Percentiles rank a stretch among this genome's conserved stretches.
Conservation (phyloP, 139 green algal genomes). For the Tetradesmus obliquus region DNA sequence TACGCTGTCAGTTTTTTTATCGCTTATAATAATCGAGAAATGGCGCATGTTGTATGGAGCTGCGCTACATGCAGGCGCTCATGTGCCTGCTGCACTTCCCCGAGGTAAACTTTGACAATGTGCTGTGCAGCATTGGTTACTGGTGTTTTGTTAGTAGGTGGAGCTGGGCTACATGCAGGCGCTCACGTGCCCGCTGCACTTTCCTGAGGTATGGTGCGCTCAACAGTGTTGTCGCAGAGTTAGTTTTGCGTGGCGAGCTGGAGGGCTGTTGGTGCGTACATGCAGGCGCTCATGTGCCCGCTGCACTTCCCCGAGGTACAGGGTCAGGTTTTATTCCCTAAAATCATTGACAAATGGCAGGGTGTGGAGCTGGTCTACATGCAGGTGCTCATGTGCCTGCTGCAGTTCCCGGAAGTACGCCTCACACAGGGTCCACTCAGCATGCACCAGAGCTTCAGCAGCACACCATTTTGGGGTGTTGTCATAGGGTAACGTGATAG, state of each 20-base stretch:
- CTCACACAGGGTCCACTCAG: too few relatives aligned
- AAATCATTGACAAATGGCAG: neutral
- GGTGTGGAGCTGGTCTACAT: slow-evolving; percentile 83
- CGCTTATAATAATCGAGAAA: neutral
- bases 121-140: too few relatives aligned
- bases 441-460: too few relatives aligned
- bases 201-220: slow-evolving; percentile 75
- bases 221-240: too few relatives aligned
- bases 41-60: slow-evolving; percentile 54
- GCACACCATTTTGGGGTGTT: too few relatives aligned
- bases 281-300: slow-evolving; percentile 85
- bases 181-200: slow-evolving; percentile 77
- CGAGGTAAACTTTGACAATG: too few relatives aligned
- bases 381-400: slow-evolving; percentile 83
- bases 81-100: slow-evolving; percentile 80
- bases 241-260: slow-evolving; percentile 54
- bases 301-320: slow-evolving; percentile 81
- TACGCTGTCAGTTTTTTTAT: slow-evolving; percentile 24
- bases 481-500: too few relatives aligned
- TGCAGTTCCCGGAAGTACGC: slow-evolving; percentile 81
- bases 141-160: slow-evolving; percentile 47
- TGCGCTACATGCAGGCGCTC: slow-evolving; percentile 90
- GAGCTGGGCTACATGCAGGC: slow-evolving; percentile 87
- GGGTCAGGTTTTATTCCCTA: neutral
- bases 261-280: slow-evolving; percentile 53